phyloP scores from a whole-genome alignment of 2,329 filamentous ascomycete species.

The Elsinoe perseae region DNA sequence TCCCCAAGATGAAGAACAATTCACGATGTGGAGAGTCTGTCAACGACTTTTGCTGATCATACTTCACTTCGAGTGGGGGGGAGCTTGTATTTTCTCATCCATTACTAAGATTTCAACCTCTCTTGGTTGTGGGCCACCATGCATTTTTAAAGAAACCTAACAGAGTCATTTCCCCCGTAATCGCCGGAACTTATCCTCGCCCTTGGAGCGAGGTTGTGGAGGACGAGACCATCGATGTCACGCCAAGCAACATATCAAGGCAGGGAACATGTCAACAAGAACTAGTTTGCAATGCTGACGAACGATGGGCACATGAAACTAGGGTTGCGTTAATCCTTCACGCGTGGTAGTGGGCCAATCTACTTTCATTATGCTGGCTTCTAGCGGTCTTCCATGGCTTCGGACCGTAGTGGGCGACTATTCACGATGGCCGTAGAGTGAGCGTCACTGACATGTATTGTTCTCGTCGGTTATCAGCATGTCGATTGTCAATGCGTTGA shows the following conservation, averaged over 20 bases:
- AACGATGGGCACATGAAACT: neutral
- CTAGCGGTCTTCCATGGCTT: neutral
- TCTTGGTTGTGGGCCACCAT: neutral
- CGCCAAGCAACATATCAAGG: neutral
- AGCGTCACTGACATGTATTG: too few species aligned
- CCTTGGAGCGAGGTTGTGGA: neutral
- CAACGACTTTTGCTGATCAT: neutral
- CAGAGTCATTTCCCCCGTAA: neutral
- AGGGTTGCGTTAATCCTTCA: neutral
- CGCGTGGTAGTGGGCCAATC: neutral
- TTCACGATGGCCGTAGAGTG: neutral
- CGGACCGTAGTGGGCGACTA: too few species aligned
- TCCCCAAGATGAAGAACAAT: neutral
- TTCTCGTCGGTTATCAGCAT: too few species aligned
- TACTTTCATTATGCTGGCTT: neutral
- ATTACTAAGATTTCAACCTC: neutral
- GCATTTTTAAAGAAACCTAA: neutral
- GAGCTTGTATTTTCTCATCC: neutral
- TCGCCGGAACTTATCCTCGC: neutral
- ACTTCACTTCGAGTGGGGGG: neutral
- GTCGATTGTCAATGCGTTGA: neutral
- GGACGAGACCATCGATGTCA: neutral
- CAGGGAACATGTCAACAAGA: neutral
- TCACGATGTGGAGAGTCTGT: neutral
- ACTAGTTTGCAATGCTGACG: neutral